Evolutionary conservation across 1,139 yeast genomes (phyloP).

Genomic region (Magnusiomyces suaveolens): DNA sequence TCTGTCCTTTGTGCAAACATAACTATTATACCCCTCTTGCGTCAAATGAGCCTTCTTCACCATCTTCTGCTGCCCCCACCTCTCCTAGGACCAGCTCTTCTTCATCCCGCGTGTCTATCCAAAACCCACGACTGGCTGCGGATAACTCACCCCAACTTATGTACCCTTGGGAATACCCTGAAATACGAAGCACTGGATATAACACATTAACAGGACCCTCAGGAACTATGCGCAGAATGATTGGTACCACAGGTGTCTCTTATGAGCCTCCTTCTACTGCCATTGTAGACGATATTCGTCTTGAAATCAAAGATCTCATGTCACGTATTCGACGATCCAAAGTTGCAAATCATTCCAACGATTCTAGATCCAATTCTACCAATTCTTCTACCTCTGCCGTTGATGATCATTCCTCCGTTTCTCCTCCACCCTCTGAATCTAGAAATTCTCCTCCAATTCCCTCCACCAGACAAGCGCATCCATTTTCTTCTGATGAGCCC

Average conservation of each 20-base stretch:
- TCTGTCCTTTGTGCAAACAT: constrained; percentile 72
- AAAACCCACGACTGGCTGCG: not conserved
- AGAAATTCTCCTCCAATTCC: not conserved
- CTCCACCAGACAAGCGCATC: not conserved
- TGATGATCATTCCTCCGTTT: not conserved
- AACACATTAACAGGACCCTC: not conserved
- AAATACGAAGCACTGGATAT: not conserved
- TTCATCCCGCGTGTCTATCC: not conserved
- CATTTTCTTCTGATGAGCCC: not conserved
- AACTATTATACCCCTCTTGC: constrained; percentile 22
- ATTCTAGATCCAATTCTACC: not conserved
- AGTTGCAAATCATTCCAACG: not conserved
- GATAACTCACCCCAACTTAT: not conserved
- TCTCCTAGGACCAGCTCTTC: not conserved
- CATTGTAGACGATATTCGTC: not conserved
- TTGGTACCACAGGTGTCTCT: constrained; percentile 1
- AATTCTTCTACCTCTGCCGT: not conserved
- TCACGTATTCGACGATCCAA: not conserved
- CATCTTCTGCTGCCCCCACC: not conserved
- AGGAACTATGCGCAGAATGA: not conserved
- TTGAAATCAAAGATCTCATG: constrained; percentile 1
- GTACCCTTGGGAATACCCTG: constrained; percentile 13
- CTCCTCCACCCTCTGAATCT: not conserved
- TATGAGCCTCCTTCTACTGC: not conserved
- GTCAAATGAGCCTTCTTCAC: not conserved